These are phyloP conservation scores for Fusarium subtropicale DNA, from an alignment of 2,329 filamentous ascomycete species.

Conservation along the genomic window DNA sequence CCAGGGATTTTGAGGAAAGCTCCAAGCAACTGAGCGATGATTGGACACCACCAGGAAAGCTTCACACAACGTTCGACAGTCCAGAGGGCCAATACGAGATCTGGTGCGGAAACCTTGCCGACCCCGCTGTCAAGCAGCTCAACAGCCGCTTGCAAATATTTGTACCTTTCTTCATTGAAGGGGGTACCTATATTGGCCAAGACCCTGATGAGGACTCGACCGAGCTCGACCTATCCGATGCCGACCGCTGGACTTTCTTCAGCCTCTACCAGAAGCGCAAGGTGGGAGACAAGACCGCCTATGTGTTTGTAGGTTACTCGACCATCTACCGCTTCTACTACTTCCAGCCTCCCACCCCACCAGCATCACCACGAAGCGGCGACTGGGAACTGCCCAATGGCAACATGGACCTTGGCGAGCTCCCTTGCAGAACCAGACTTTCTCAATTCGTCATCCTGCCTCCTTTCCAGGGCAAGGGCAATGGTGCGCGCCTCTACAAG, in stretches of 20 bases:
- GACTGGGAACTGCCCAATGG: constrained; percentile 60
- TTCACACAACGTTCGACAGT: constrained; percentile 72
- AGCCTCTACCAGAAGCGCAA: constrained; percentile 79
- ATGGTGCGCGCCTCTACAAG: constrained; percentile 84
- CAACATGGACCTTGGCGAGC: constrained; percentile 65
- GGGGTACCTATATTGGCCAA: constrained; percentile 77
- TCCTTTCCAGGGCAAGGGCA: constrained; percentile 83
- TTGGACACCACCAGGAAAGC: constrained; percentile 80
- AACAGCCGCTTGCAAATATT: constrained; percentile 86
- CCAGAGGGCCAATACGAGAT: constrained; percentile 80
- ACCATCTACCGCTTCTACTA: constrained; percentile 91
- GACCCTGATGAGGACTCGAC: constrained; percentile 64
- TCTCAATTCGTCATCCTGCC: constrained; percentile 95
- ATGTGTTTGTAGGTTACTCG: constrained; percentile 87
- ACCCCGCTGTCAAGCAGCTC: constrained; percentile 76
- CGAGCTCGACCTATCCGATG: constrained; percentile 75
- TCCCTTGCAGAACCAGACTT: constrained; percentile 84
- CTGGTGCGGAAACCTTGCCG: constrained; percentile 81
- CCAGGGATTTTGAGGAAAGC: constrained; percentile 70
- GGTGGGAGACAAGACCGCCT: constrained; percentile 63
- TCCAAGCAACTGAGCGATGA: constrained; percentile 59
- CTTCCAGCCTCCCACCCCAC: constrained; percentile 62
- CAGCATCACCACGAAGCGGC: constrained; percentile 52
- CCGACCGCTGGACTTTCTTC: constrained; percentile 91
- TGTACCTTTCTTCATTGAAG: constrained; percentile 90